These are phyloP conservation scores for Mucor saturninus DNA, from an alignment of 371 early-diverging fungal genomes.

Conservation along the genomic window DNA sequence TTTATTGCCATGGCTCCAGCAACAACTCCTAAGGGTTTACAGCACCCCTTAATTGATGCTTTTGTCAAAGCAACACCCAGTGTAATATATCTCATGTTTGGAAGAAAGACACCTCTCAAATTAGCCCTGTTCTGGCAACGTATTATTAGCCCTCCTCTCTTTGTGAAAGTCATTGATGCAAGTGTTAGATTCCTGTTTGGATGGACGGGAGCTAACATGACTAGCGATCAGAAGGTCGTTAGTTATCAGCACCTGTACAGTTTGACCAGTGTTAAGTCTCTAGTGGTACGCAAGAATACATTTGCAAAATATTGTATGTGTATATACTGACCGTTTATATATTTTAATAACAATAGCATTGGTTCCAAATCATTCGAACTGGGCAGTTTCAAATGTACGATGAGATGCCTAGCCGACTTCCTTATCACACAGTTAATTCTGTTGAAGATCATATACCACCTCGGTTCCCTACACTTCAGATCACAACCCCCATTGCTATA, in stretches of 20 bases:
- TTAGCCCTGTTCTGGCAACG: conserved; percentile 89
- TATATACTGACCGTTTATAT: neutral
- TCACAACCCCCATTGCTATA: conserved; percentile 83
- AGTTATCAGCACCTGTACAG: conserved; percentile 92
- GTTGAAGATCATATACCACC: conserved; percentile 62
- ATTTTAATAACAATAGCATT: conserved; percentile 49
- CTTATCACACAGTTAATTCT: conserved; percentile 55
- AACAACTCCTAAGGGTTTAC: conserved; percentile 84
- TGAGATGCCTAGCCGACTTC: conserved; percentile 73
- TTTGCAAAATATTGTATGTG: neutral
- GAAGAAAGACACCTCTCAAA: conserved; percentile 79
- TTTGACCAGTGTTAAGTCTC: conserved; percentile 86
- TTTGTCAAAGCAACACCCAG: conserved; percentile 87
- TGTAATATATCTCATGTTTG: conserved; percentile 92
- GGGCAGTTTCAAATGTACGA: conserved; percentile 93
- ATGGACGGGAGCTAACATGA: conserved; percentile 81
- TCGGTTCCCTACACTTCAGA: conserved; percentile 81
- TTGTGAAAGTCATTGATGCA: conserved; percentile 77
- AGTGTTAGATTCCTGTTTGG: conserved; percentile 83
- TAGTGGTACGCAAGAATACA: conserved; percentile 53
- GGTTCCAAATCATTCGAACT: conserved; percentile 95
- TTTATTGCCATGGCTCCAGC: conserved; percentile 94
- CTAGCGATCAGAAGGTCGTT: conserved; percentile 74
- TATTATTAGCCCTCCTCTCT: conserved; percentile 77
- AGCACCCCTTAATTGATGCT: conserved; percentile 82